Percentiles rank a stretch among this genome's conserved stretches.
phyloP scores from a whole-genome alignment of 176 grass and related monocot genomes.

The Lolium perenne region DNA sequence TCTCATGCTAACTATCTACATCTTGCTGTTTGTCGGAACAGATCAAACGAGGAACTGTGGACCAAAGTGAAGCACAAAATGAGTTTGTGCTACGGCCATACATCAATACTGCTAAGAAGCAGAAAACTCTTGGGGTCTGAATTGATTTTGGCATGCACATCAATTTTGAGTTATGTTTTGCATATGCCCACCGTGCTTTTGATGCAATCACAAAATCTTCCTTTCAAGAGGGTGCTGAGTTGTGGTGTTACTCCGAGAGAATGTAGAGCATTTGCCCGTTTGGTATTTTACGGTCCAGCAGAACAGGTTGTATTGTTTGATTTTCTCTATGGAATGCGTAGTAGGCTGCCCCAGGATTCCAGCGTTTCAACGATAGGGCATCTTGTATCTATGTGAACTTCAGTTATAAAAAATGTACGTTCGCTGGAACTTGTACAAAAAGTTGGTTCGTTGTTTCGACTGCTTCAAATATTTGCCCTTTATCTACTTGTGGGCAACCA shows the following conservation, averaged over 20 bases:
- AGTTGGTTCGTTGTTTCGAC: no score
- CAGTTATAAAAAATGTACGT: no score
- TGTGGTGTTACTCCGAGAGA: neutral
- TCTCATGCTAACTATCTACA: neutral
- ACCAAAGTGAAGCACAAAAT: constrained; percentile 74
- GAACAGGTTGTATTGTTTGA: no score
- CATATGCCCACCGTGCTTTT: neutral
- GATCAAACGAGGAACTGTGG: constrained; percentile 75
- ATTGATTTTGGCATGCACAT: neutral
- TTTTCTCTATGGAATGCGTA: no score
- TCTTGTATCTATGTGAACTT: no score
- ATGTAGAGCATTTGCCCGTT: no score
- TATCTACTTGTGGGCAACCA: no score
- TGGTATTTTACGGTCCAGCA: no score
- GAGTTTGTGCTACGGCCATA: constrained; percentile 76
- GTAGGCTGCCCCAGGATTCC: no score
- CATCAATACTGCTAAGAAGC: constrained; percentile 86
- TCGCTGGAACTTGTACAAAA: no score
- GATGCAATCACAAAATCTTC: neutral
- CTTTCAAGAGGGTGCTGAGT: neutral
- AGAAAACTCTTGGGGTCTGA: constrained; percentile 71
- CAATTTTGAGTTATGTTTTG: constrained; percentile 1
- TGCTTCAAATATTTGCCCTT: no score
- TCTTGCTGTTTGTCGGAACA: neutral
- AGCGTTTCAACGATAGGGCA: no score